Conservation (phyloP, 257 asterid species). For the Paulownia fortunei region DNA sequence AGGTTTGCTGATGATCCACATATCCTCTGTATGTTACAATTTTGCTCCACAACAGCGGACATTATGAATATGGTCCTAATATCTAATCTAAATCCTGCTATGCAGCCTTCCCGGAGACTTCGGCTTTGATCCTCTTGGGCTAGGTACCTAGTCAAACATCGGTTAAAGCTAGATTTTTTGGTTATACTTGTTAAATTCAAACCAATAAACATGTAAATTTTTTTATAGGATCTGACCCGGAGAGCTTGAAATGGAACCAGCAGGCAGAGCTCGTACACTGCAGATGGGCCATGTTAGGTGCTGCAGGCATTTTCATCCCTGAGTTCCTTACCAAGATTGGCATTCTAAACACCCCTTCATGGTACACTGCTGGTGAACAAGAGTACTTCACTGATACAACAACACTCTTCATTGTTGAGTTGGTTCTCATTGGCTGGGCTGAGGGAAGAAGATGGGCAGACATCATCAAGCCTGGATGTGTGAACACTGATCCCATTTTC, state of each 20-base stretch:
- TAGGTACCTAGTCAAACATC: conserved; percentile 50
- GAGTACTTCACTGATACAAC: conserved; percentile 96
- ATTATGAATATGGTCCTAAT: conserved; percentile 9
- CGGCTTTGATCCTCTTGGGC: conserved; percentile 98
- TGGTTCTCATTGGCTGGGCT: conserved; percentile 97
- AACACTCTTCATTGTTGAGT: conserved; percentile 77
- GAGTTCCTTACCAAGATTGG: conserved; percentile 94
- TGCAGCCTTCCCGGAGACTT: conserved; percentile 99
- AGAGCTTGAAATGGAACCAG: conserved; percentile 86
- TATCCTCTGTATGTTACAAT: neutral
- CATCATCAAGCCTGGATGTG: conserved; percentile 89
- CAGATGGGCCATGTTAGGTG: conserved; percentile 99
- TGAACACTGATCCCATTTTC: conserved; percentile 96
- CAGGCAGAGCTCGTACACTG: conserved; percentile 94
- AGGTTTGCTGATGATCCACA: conserved; percentile 45
- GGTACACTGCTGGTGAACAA: conserved; percentile 97
- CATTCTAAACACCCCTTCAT: conserved; percentile 92
- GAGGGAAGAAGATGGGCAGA: conserved; percentile 99
- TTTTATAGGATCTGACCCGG: conserved; percentile 85
- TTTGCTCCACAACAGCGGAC: neutral
- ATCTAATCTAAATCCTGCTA: neutral
- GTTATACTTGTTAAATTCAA: neutral
- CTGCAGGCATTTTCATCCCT: conserved; percentile 97
- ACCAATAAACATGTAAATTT: neutral
- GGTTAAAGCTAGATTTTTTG: neutral